Percentiles rank a stretch among this genome's conserved stretches.
These are phyloP conservation scores for Breviolum minutum DNA, from an alignment of 73 alveolate genomes.

Conservation along the genomic window DNA sequence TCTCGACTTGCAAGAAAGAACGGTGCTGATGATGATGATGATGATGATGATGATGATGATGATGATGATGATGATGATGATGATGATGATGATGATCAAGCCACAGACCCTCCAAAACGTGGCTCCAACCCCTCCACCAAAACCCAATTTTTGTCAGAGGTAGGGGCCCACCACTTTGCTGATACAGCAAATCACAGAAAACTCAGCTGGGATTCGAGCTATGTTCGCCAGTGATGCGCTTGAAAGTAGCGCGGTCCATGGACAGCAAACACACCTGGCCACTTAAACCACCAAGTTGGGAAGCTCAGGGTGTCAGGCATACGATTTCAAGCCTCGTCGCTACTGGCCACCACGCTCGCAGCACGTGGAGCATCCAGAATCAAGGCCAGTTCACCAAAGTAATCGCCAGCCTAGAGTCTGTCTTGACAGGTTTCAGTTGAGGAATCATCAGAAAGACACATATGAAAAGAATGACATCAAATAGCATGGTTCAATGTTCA, in stretches of 20 bases:
- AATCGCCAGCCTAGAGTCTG: conserved; percentile 67
- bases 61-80: too few relatives aligned
- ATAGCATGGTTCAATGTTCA: background rate
- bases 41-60: too few relatives aligned
- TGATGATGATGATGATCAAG: too few relatives aligned
- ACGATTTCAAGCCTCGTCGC: conserved; percentile 42
- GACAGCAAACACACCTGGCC: conserved; percentile 78
- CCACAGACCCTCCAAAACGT: background rate
- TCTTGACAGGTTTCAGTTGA: background rate
- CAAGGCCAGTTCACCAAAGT: conserved; percentile 89
- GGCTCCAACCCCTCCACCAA: too few relatives aligned
- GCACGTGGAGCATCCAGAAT: conserved; percentile 94
- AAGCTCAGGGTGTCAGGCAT: too few relatives aligned
- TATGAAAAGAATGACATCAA: background rate
- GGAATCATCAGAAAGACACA: background rate
- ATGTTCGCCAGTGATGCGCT: conserved; percentile 90
- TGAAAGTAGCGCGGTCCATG: conserved; percentile 94
- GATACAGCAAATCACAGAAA: background rate
- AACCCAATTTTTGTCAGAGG: background rate
- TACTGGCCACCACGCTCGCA: conserved; percentile 89
- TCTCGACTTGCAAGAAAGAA: background rate
- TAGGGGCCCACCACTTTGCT: too few relatives aligned
- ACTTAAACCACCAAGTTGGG: too few relatives aligned
- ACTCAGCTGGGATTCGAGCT: conserved; percentile 1
- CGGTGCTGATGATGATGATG: background rate